Evolutionary conservation across 2,329 filamentous ascomycete species (phyloP).

Genomic region (Macrophomina pseudophaseolina): DNA sequence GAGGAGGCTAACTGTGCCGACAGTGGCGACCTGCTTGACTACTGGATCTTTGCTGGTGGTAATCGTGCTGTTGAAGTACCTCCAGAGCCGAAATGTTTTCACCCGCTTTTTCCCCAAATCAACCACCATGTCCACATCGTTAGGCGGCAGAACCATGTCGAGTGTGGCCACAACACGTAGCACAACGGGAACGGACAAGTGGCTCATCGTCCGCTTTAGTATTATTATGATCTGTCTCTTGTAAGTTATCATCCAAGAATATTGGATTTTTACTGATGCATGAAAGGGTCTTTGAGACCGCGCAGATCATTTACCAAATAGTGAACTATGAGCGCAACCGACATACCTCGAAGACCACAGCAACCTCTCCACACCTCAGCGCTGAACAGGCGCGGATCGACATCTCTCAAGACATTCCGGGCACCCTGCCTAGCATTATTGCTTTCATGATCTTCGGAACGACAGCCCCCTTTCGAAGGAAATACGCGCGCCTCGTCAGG

Average conservation of each 20-base stretch:
- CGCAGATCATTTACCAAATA: conserved; percentile 19
- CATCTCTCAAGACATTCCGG: conserved; percentile 14
- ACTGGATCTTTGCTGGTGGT: conserved; percentile 16
- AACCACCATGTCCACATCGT: not conserved
- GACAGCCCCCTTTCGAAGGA: conserved; percentile 5
- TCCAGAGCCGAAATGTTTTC: conserved; percentile 20
- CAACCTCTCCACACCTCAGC: conserved; percentile 14
- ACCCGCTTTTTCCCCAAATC: conserved; percentile 11
- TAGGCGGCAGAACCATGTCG: conserved; percentile 1
- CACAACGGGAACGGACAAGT: conserved; percentile 15
- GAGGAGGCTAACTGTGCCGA: not conserved
- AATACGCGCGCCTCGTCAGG: conserved; percentile 2
- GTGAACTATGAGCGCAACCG: conserved; percentile 22
- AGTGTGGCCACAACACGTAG: conserved; percentile 5
- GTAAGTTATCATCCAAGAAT: not conserved
- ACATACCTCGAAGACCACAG: not conserved
- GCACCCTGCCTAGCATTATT: conserved; percentile 12
- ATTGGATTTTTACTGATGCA: not conserved
- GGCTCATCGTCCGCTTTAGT: conserved; percentile 21
- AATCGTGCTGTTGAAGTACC: conserved; percentile 20
- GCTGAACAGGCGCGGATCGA: conserved; percentile 14
- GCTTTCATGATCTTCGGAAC: conserved; percentile 24
- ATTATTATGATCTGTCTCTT: conserved; percentile 26
- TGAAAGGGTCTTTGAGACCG: conserved; percentile 22
- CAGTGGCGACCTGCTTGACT: conserved; percentile 11